Evolutionary conservation across 768 basidiomycete genomes (phyloP).

Genomic region (Lactarius hatsudake): DNA sequence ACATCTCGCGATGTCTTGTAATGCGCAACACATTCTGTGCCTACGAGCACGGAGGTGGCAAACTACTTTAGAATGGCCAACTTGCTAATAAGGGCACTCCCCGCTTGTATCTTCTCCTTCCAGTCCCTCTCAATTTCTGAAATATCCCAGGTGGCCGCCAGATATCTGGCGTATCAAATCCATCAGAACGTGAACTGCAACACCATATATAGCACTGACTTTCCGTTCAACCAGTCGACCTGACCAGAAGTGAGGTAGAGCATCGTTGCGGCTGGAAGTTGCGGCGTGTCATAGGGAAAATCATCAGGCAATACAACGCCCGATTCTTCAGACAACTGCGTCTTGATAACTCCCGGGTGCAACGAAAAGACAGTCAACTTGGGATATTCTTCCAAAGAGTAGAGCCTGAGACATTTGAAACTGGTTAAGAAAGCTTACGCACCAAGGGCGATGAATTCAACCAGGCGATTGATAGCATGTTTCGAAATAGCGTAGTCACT

Average conservation of each 20-base stretch:
- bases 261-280: conserved; percentile 29
- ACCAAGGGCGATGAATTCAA: too few relatives aligned
- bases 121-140: too few relatives aligned
- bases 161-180: not conserved
- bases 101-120: too few relatives aligned
- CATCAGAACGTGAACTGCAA: not conserved
- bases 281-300: conserved; percentile 19
- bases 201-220: too few relatives aligned
- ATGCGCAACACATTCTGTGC: too few relatives aligned
- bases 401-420: not conserved
- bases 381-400: conserved; percentile 8
- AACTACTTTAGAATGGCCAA: too few relatives aligned
- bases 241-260: conserved; percentile 21
- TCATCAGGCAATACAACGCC: not conserved
- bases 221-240: conserved; percentile 30
- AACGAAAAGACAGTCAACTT: conserved; percentile 15
- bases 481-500: too few relatives aligned
- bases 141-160: not conserved
- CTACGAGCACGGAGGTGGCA: too few relatives aligned
- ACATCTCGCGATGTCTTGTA: too few relatives aligned
- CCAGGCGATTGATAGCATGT: too few relatives aligned
- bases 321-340: not conserved
- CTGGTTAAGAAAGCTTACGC: too few relatives aligned
- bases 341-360: conserved; percentile 14
- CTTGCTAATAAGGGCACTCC: too few relatives aligned